A percentile compares a stretch with the other conserved stretches of the same genome.
These are phyloP conservation scores for Naematelia encephala DNA, from an alignment of 768 basidiomycete species.

Conservation along the genomic window DNA sequence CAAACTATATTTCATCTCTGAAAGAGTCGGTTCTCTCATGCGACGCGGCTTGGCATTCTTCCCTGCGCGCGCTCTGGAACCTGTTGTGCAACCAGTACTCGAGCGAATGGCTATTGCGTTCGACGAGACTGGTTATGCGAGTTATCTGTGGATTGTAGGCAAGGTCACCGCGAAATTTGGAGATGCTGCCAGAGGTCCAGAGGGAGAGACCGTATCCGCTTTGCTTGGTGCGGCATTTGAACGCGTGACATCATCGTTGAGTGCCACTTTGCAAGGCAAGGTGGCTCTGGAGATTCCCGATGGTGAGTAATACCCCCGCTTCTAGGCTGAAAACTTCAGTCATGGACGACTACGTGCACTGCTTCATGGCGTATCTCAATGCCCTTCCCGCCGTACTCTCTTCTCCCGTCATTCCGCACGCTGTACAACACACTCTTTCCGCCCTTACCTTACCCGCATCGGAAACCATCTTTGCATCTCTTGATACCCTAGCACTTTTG, in stretches of 20 bases:
- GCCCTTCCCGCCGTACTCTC: constrained; percentile 71
- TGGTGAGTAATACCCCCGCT: constrained; percentile 58
- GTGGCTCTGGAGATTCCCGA: constrained; percentile 76
- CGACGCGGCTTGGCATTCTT: constrained; percentile 82
- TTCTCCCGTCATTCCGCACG: constrained; percentile 70
- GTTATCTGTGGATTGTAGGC: constrained; percentile 90
- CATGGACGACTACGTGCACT: constrained; percentile 87
- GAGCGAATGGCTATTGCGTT: constrained; percentile 74
- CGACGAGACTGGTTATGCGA: constrained; percentile 72
- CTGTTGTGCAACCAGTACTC: constrained; percentile 68
- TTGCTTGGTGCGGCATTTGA: constrained; percentile 70
- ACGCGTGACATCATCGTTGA: constrained; percentile 67
- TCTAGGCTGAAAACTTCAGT: constrained; percentile 58
- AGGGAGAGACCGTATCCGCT: constrained; percentile 58
- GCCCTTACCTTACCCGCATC: constrained; percentile 77
- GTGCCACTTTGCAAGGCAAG: constrained; percentile 65
- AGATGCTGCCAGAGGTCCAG: constrained; percentile 53
- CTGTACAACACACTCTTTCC: constrained; percentile 71
- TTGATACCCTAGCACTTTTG: constrained; percentile 73
- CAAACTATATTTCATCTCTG: constrained; percentile 68
- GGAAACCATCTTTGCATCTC: constrained; percentile 72
- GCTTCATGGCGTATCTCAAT: constrained; percentile 67
- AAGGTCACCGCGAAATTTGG: constrained; percentile 79
- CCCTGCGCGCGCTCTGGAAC: constrained; percentile 59
- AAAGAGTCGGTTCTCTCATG: constrained; percentile 77